phyloP scores from a whole-genome alignment of 2,329 filamentous ascomycete species.

The Seiridium unicorne region DNA sequence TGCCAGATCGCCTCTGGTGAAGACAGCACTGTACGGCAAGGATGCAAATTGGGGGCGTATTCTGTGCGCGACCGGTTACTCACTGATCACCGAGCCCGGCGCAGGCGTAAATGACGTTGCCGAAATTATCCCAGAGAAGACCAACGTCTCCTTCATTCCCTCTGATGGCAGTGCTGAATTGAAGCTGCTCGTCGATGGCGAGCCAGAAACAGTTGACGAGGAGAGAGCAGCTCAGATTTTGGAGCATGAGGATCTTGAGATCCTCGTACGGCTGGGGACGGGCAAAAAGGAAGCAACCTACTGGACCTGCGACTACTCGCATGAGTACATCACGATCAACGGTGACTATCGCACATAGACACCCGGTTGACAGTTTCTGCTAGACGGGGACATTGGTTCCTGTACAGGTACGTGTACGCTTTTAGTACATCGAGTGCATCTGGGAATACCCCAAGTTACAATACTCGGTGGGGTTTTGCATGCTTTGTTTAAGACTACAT shows the following conservation, averaged over 20 bases:
- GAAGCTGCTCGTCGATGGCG: slow-evolving; percentile 74
- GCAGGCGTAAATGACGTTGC: slow-evolving; percentile 56
- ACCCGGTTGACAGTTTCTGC: not conserved
- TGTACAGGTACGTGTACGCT: no score
- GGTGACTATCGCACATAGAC: slow-evolving; percentile 63
- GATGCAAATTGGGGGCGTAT: slow-evolving; percentile 99
- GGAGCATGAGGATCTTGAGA: slow-evolving; percentile 75
- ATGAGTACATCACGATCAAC: slow-evolving; percentile 73
- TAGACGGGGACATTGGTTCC: no score
- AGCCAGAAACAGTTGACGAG: slow-evolving; percentile 79
- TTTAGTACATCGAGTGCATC: not conserved
- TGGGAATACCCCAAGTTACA: not conserved
- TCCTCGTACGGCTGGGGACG: slow-evolving; percentile 70
- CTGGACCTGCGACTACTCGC: slow-evolving; percentile 86
- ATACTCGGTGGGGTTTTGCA: no score
- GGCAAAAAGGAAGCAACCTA: slow-evolving; percentile 68
- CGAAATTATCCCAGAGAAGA: slow-evolving; percentile 64
- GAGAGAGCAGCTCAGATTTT: slow-evolving; percentile 73
- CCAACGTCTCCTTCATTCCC: slow-evolving; percentile 77
- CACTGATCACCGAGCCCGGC: slow-evolving; percentile 59
- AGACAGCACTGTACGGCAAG: slow-evolving; percentile 94
- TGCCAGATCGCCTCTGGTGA: slow-evolving; percentile 88
- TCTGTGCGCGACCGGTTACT: slow-evolving; percentile 88
- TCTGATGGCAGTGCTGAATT: slow-evolving; percentile 74
- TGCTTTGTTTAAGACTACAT: no score